These are phyloP conservation scores for Pseudogymnoascus sp. DNA, from an alignment of 2,329 filamentous ascomycete genomes.

Conservation along the genomic window DNA sequence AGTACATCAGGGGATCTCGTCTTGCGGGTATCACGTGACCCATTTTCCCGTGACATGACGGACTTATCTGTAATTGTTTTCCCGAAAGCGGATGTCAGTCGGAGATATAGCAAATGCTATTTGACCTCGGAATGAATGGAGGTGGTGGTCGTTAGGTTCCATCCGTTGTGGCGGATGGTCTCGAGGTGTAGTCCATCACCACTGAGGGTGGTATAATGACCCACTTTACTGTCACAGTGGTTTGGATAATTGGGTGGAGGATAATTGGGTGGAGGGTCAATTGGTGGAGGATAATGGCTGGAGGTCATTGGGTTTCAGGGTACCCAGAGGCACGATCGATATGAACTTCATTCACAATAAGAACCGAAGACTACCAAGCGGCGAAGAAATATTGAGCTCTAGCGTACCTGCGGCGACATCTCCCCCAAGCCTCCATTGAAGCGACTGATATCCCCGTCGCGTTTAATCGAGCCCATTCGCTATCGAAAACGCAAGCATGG, in stretches of 20 bases:
- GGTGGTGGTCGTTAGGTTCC: no score
- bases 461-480: neutral
- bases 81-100: neutral
- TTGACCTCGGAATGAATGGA: neutral
- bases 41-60: neutral
- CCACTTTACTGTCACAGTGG: neutral
- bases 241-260: neutral
- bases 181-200: neutral
- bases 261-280: no score
- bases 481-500: neutral
- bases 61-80: neutral
- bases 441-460: no score
- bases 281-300: no score
- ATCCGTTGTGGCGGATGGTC: neutral
- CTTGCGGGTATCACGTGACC: neutral
- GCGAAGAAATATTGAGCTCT: no score
- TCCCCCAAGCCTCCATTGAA: no score
- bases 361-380: no score
- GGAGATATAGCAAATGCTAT: neutral
- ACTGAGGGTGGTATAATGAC: neutral
- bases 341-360: no score
- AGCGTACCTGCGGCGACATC: no score
- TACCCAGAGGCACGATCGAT: no score
- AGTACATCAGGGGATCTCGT: neutral
- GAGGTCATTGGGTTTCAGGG: no score